Conservation (phyloP, 192 early-diverging fungal species). For the Geranomyces variabilis region DNA sequence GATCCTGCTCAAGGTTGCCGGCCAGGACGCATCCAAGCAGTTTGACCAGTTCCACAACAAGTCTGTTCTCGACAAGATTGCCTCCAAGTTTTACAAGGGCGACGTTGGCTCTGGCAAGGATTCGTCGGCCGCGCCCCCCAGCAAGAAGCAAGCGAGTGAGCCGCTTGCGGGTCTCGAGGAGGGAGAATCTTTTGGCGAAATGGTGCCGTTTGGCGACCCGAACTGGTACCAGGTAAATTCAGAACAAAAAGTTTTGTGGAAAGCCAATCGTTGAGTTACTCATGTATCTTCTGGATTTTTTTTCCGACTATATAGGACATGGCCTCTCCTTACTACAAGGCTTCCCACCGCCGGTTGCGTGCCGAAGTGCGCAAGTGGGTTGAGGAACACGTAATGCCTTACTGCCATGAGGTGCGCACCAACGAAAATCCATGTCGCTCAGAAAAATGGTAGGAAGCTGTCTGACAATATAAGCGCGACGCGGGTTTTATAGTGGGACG, state of each 20-base stretch:
- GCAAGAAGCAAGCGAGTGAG: not conserved
- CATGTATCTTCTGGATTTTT: not conserved
- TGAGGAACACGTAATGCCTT: constrained; percentile 79
- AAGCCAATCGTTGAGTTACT: constrained; percentile 1
- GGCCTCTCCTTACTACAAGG: constrained; percentile 78
- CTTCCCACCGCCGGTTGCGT: constrained; percentile 67
- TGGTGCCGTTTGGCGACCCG: constrained; percentile 79
- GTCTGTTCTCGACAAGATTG: constrained; percentile 65
- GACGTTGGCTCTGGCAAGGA: constrained; percentile 51
- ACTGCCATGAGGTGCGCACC: constrained; percentile 43
- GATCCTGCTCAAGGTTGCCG: constrained; percentile 75
- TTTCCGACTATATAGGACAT: constrained; percentile 41
- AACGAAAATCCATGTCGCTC: too few species aligned
- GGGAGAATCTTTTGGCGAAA: constrained; percentile 71
- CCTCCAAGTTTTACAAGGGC: constrained; percentile 66
- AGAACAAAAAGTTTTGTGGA: not conserved
- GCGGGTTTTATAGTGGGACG: constrained; percentile 76
- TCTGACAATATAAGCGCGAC: too few species aligned
- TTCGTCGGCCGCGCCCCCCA: not conserved
- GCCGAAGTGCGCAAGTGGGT: constrained; percentile 70
- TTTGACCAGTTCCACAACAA: constrained; percentile 84
- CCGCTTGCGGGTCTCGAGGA: constrained; percentile 34
- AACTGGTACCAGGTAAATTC: constrained; percentile 63
- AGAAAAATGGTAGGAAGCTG: too few species aligned
- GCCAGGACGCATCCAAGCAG: constrained; percentile 80